Percentiles rank a stretch among this genome's conserved stretches.
These are phyloP conservation scores for Suillus cothurnatus DNA, from an alignment of 768 basidiomycete species.

Conservation along the genomic window DNA sequence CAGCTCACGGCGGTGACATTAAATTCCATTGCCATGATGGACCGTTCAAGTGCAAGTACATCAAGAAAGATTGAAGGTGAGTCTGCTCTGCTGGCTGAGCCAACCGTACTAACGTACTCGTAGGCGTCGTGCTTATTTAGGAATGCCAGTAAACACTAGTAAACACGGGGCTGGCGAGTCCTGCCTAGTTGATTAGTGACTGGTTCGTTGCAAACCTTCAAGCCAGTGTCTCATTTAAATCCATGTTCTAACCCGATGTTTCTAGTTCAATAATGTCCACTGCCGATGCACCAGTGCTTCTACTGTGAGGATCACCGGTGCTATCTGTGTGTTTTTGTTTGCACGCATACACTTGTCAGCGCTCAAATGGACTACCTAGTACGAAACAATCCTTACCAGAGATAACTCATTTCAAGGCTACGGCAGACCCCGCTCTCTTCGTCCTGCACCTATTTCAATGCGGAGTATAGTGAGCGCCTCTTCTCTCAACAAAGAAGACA, in stretches of 20 bases:
- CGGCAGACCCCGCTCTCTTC: background rate
- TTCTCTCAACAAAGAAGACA: background rate
- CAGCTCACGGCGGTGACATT: conserved; percentile 29
- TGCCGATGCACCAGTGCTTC: background rate
- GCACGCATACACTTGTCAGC: background rate
- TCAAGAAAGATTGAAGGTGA: background rate
- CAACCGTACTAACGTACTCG: no score
- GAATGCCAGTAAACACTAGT: background rate
- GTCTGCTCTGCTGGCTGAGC: background rate
- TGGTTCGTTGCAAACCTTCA: no score
- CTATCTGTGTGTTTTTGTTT: background rate
- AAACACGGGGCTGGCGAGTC: no score
- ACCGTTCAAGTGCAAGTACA: background rate
- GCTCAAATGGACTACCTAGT: background rate
- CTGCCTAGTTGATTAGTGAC: no score
- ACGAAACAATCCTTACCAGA: background rate
- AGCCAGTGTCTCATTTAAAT: background rate
- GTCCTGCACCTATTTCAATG: background rate
- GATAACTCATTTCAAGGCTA: background rate
- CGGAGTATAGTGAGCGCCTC: background rate
- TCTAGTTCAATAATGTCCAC: background rate
- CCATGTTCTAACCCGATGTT: background rate
- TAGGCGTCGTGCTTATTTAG: background rate
- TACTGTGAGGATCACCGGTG: background rate
- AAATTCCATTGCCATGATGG: background rate